These are phyloP conservation scores for Trichoderma gracile DNA, from an alignment of 2,329 filamentous ascomycete species.

Conservation along the genomic window DNA sequence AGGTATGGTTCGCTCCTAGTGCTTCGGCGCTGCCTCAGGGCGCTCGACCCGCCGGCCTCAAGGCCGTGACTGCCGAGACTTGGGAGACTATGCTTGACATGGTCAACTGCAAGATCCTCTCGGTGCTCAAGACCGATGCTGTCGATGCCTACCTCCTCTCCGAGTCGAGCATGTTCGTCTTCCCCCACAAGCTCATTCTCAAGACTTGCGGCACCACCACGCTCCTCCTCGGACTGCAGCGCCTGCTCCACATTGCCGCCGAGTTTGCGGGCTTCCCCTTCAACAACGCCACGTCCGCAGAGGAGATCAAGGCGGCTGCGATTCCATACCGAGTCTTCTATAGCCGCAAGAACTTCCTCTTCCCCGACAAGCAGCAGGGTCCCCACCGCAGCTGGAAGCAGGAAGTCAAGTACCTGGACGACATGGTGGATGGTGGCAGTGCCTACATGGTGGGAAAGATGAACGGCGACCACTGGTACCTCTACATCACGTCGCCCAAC, in stretches of 20 bases:
- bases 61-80: conserved; percentile 76
- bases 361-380: conserved; percentile 88
- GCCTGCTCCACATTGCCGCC: conserved; percentile 89
- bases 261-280: conserved; percentile 86
- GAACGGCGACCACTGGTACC: conserved; percentile 99
- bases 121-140: conserved; percentile 87
- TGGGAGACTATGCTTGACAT: conserved; percentile 98
- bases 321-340: conserved; percentile 97
- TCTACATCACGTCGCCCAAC: conserved; percentile 91
- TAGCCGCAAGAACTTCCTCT: conserved; percentile 97
- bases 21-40: conserved; percentile 69
- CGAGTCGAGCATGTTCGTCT: conserved; percentile 99
- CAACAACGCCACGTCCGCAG: conserved; percentile 64
- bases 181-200: conserved; percentile 97
- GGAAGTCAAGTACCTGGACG: conserved; percentile 89
- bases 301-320: conserved; percentile 72
- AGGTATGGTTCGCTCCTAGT: conserved; percentile 95
- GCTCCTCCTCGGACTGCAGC: conserved; percentile 81
- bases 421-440: conserved; percentile 87
- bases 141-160: conserved; percentile 96
- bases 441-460: conserved; percentile 99
- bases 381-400: conserved; percentile 98
- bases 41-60: conserved; percentile 74
- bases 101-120: conserved; percentile 98
- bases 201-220: conserved; percentile 99